A percentile compares a stretch with the other conserved stretches of the same genome.
Evolutionary conservation across 495 filamentous ascomycete species (phyloP).

Genomic region (Hyaloscypha bicolor): DNA sequence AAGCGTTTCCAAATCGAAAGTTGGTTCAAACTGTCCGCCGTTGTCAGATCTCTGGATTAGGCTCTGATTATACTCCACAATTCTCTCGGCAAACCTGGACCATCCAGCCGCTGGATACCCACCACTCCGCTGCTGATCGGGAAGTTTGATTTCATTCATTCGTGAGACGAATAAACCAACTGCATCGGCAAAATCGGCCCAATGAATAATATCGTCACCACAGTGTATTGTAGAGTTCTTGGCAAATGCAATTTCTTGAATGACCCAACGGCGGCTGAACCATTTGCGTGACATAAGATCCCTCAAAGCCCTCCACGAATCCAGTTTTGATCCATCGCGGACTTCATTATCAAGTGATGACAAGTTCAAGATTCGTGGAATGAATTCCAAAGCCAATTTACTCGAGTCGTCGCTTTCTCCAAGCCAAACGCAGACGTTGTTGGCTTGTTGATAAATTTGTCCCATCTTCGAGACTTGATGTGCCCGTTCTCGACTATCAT

Average conservation of each 20-base stretch:
- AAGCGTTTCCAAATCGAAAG: background rate
- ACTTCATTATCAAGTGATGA: background rate
- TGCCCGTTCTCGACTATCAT: background rate
- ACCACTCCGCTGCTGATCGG: too few species aligned
- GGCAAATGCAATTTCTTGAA: conserved; percentile 5
- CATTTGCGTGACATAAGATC: background rate
- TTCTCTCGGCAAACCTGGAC: background rate
- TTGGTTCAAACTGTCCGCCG: background rate
- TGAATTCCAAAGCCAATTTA: background rate
- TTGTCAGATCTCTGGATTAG: background rate
- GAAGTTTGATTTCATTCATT: conserved; percentile 2
- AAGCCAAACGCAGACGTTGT: background rate
- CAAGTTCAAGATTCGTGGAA: background rate
- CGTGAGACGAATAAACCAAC: background rate
- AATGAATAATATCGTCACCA: background rate
- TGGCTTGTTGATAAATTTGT: background rate
- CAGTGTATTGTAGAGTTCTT: conserved; percentile 1
- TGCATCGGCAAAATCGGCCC: conserved; percentile 3
- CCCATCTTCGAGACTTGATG: conserved; percentile 1
- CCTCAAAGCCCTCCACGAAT: background rate
- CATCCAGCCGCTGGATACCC: background rate
- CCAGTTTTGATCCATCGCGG: background rate
- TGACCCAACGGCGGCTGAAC: background rate
- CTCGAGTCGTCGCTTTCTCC: conserved; percentile 2
- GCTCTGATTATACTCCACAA: background rate